A percentile compares a stretch with the other conserved stretches of the same genome.
Evolutionary conservation across 2,329 filamentous ascomycete species (phyloP).

Genomic region (Claviceps capensis): DNA sequence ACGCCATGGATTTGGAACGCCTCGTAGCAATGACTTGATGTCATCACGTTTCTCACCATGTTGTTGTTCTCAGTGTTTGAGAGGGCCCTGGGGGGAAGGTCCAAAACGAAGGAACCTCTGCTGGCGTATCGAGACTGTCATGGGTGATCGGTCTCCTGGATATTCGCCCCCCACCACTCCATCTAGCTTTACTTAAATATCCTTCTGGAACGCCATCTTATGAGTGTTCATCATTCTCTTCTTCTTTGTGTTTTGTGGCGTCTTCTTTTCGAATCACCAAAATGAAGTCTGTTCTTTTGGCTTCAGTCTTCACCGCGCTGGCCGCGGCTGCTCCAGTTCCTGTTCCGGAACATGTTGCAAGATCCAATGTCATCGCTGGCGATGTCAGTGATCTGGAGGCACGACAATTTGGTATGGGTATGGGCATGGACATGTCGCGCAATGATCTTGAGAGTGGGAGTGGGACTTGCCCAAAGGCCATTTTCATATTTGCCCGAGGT

Average conservation of each 20-base stretch:
- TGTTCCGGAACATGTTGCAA: neutral
- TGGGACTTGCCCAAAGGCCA: constrained; percentile 20
- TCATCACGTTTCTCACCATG: too few species aligned
- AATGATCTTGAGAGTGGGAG: constrained; percentile 17
- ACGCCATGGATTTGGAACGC: neutral
- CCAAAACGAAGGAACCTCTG: neutral
- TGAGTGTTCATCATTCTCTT: neutral
- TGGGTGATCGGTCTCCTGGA: neutral
- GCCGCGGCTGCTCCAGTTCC: constrained; percentile 3
- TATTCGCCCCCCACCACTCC: neutral
- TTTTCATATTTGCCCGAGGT: constrained; percentile 27
- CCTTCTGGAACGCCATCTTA: neutral
- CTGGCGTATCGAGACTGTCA: neutral
- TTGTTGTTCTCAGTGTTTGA: neutral
- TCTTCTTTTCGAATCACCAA: neutral
- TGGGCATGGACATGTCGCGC: constrained; percentile 4
- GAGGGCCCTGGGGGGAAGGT: neutral
- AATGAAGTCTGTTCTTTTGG: constrained; percentile 7
- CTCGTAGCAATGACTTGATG: too few species aligned
- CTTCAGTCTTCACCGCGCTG: constrained; percentile 8
- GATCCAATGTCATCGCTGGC: neutral
- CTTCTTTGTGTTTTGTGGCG: neutral
- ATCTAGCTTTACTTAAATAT: neutral
- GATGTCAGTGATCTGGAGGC: neutral
- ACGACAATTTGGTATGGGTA: neutral